Conservation (phyloP, 179 eudicot species). For the Nepenthes alata region DNA sequence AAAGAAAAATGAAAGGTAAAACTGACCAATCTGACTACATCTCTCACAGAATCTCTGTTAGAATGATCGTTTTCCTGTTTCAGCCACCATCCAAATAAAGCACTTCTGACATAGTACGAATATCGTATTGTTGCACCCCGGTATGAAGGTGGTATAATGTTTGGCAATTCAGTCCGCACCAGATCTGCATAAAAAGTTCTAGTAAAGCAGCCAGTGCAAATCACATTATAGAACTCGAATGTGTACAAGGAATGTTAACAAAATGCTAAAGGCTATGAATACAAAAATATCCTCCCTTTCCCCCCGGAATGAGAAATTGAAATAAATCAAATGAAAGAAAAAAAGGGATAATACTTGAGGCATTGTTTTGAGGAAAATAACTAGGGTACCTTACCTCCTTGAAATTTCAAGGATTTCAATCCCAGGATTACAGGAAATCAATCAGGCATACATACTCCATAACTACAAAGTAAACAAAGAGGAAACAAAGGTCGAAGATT, state of each 20-base stretch:
- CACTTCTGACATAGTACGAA: constrained; percentile 60
- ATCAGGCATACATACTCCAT: no score
- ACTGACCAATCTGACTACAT: constrained; percentile 53
- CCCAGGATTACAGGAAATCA: no score
- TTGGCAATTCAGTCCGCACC: constrained; percentile 66
- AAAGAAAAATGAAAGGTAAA: constrained; percentile 2
- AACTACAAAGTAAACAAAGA: no score
- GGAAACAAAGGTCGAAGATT: no score
- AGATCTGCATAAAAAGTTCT: constrained; percentile 48
- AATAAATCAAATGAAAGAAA: no score
- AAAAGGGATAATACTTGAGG: no score
- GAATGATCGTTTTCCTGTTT: constrained; percentile 52
- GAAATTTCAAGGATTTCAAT: no score
- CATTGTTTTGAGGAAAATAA: no score
- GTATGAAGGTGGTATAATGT: constrained; percentile 78
- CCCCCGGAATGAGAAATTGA: no score
- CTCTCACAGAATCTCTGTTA: constrained; percentile 31
- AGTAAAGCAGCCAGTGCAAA: not conserved
- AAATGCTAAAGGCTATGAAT: not conserved
- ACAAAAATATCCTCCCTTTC: no score
- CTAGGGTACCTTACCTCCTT: no score
- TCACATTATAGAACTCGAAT: no score
- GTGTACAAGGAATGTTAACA: not conserved
- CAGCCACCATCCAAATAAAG: constrained; percentile 56
- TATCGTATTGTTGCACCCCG: constrained; percentile 85